phyloP scores from a whole-genome alignment of 495 filamentous ascomycete genomes.

The Elasticomyces elasticus region DNA sequence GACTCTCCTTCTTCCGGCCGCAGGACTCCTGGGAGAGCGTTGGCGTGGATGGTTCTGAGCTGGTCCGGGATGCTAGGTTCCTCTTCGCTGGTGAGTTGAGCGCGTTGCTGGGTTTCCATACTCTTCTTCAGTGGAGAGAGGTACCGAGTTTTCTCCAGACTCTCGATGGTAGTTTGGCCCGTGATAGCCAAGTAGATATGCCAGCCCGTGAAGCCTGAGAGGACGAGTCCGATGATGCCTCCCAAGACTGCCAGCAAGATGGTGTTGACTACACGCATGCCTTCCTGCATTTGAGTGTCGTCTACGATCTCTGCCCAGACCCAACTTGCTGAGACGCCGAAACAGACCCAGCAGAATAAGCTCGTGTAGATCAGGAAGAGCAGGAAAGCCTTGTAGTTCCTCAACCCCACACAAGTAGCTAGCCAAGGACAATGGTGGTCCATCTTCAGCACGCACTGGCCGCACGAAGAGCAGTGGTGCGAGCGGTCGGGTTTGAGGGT shows the following conservation, averaged over 20 bases:
- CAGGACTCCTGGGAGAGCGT: conserved; percentile 70
- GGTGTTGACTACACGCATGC: conserved; percentile 78
- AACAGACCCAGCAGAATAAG: conserved; percentile 75
- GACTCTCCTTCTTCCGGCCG: conserved; percentile 67
- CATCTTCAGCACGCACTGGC: conserved; percentile 94
- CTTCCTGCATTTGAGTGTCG: conserved; percentile 35
- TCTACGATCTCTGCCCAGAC: conserved; percentile 69
- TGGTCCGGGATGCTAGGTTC: conserved; percentile 63
- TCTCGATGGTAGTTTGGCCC: conserved; percentile 89
- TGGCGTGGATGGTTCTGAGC: conserved; percentile 70
- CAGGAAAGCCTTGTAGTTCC: conserved; percentile 91
- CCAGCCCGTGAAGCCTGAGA: conserved; percentile 86
- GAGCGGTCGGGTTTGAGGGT: conserved; percentile 87
- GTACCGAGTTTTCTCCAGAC: conserved; percentile 87
- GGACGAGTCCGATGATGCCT: conserved; percentile 82
- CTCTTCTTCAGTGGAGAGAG: conserved; percentile 63
- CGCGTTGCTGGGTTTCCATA: conserved; percentile 42
- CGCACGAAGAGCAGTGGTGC: conserved; percentile 91
- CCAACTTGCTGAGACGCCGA: conserved; percentile 61
- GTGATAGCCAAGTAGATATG: conserved; percentile 71
- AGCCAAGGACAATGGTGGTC: conserved; percentile 99
- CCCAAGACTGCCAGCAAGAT: conserved; percentile 75
- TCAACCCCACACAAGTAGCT: conserved; percentile 85
- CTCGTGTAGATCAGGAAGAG: conserved; percentile 88
- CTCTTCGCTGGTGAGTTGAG: no score